Evolutionary conservation across 2,329 filamentous ascomycete genomes (phyloP), one percentile per base, ranked within the genome.

Genomic region (Neurospora crassa): DNA sequence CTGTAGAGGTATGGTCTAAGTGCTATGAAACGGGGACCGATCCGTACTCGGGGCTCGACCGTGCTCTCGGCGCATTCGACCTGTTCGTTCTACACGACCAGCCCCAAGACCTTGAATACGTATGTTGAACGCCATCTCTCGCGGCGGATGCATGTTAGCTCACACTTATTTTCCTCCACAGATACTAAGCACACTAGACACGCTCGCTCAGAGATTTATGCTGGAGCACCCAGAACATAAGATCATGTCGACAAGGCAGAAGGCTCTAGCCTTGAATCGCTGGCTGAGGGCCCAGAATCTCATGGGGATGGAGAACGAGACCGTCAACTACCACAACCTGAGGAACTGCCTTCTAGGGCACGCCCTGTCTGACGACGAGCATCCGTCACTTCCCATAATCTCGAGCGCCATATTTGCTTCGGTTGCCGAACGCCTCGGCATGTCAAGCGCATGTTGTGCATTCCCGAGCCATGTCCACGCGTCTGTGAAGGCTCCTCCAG

Each of bases 271-370:
- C 1, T 82, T 97, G 45, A 90, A 91, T 20, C 83, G 82, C 10
- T 97, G 92, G 84, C 82, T 98, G 67, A 88, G 90, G 70, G 79
- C 81, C 2, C 86, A 89, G 45, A 89, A 91, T 70, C 86, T 97
- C 74, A 88, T 88, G 1, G 94, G 94, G 67, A 86, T 93, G 71
- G 84, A 85, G n/a, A 82, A 88, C n/a, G 83, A 84, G 5, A 87
- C 89, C 8, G 79, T 83, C 59, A 88, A 91, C 70, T 97, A 96
- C 78, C 89, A 93, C 75, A 90, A 91, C 72, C 81, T 98, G 71
- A 89, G 92, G 73, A 97, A 98, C 80, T 96, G 92, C 76, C 92
- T 97, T 76, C 89, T 99, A 71, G 93, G 93, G 11, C 85, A 96
- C 73, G 93, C 92, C 4, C 83, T 98, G 63, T 89, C 88, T 43